phyloP scores from a whole-genome alignment of 1,284 basidiomycete genomes.

The Prillingera fragicola region DNA sequence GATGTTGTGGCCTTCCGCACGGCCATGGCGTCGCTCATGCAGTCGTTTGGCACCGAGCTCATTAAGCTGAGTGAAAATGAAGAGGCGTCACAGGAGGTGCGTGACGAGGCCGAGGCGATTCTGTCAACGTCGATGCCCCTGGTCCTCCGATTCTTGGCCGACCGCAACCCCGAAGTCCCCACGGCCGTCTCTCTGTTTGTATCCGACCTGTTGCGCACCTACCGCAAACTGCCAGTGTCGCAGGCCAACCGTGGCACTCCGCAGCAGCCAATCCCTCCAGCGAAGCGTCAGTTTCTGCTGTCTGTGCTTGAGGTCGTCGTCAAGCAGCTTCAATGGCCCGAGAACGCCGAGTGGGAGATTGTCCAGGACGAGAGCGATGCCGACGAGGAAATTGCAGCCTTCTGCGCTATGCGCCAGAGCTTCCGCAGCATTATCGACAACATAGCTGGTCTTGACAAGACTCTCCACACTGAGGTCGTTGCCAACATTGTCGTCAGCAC shows the following conservation, averaged over 20 bases:
- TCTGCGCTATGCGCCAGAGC: slow-evolving; percentile 66
- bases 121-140: slow-evolving; percentile 71
- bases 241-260: slow-evolving; percentile 20
- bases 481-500: slow-evolving; percentile 43
- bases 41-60: slow-evolving; percentile 76
- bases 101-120: slow-evolving; percentile 62
- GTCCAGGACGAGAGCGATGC: slow-evolving; percentile 72
- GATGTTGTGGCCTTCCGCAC: slow-evolving; percentile 84
- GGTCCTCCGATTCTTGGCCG: slow-evolving; percentile 81
- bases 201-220: slow-evolving; percentile 62
- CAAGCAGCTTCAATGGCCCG: slow-evolving; percentile 60
- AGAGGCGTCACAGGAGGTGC: slow-evolving; percentile 59
- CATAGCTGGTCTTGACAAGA: slow-evolving; percentile 69
- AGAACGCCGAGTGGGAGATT: slow-evolving; percentile 75
- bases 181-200: slow-evolving; percentile 77
- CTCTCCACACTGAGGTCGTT: slow-evolving; percentile 47
- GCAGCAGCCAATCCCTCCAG: slow-evolving; percentile 51
- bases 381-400: slow-evolving; percentile 80
- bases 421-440: slow-evolving; percentile 79
- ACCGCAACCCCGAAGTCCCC: slow-evolving; percentile 80
- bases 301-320: slow-evolving; percentile 75
- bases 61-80: slow-evolving; percentile 61
- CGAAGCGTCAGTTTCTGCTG: slow-evolving; percentile 72
- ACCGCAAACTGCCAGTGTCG: slow-evolving; percentile 5
- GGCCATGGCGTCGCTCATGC: slow-evolving; percentile 77